These are phyloP conservation scores for Ogataea nakhonphanomensis DNA, from an alignment of 805 yeast species.

Conservation along the genomic window DNA sequence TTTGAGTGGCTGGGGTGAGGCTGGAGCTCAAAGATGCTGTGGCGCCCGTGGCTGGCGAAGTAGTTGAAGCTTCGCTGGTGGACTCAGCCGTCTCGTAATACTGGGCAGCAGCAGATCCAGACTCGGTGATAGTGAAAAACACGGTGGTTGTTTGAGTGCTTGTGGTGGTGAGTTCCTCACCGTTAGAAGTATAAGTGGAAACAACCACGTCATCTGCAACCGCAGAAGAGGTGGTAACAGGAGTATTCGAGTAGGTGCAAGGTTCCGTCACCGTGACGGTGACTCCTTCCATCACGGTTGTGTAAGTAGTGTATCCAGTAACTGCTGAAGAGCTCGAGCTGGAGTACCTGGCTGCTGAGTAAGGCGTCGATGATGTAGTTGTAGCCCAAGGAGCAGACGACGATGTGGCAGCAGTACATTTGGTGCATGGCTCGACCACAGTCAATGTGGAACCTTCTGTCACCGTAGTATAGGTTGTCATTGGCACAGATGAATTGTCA, in stretches of 20 bases:
- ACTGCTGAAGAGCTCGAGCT: conserved; percentile 3
- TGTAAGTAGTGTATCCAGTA: conserved; percentile 17
- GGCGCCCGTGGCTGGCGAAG: conserved; percentile 8
- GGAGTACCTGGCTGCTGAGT: neutral
- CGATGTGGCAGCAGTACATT: neutral
- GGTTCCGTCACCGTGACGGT: conserved; percentile 21
- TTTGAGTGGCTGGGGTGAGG: conserved; percentile 2
- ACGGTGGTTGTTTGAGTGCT: conserved; percentile 21
- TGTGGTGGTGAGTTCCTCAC: conserved; percentile 19
- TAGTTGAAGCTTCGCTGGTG: conserved; percentile 4
- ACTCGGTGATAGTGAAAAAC: conserved; percentile 14
- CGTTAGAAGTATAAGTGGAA: conserved; percentile 17
- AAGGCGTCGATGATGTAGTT: conserved; percentile 1
- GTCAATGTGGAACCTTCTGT: conserved; percentile 21
- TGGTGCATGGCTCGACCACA: conserved; percentile 14
- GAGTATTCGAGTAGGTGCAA: conserved; percentile 13
- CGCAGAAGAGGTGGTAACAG: conserved; percentile 4
- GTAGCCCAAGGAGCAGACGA: neutral
- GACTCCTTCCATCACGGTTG: conserved; percentile 19
- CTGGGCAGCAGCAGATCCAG: conserved; percentile 4
- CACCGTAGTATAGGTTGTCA: conserved; percentile 20
- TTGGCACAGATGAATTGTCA: conserved; percentile 22
- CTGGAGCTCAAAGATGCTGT: conserved; percentile 3
- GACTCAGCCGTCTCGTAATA: conserved; percentile 1
- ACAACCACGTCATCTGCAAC: conserved; percentile 11